Evolutionary conservation across 129 eudicot genomes (phyloP).

Genomic region (Flaveria sonorensis): DNA sequence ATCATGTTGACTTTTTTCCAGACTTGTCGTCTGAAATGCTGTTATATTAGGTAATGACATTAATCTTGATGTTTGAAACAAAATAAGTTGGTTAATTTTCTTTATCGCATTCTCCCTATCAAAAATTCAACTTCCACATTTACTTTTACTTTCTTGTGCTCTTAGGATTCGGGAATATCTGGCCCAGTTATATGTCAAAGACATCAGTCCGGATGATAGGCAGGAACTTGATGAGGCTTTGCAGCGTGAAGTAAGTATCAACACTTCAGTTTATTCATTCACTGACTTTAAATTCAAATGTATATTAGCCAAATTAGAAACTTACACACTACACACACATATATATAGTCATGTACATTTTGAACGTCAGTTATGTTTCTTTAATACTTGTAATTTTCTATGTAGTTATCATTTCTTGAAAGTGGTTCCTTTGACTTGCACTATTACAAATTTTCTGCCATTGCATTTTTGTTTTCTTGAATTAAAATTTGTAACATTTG

Average conservation of each 20-base stretch:
- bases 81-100: background rate
- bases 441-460: background rate
- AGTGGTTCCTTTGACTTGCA: constrained; percentile 6
- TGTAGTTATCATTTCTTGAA: background rate
- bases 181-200: constrained; percentile 72
- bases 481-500: background rate
- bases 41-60: background rate
- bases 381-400: background rate
- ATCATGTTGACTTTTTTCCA: background rate
- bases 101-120: background rate
- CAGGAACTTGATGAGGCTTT: constrained; percentile 89
- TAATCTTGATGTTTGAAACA: background rate
- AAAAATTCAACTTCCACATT: constrained; percentile 45
- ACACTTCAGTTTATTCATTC: background rate
- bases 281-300: background rate
- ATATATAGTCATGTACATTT: background rate
- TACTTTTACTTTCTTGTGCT: constrained; percentile 5
- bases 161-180: constrained; percentile 77
- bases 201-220: constrained; percentile 82
- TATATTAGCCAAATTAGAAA: background rate
- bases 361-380: background rate
- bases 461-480: background rate
- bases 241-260: constrained; percentile 71
- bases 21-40: background rate
- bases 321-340: background rate